Evolutionary conservation across 768 basidiomycete genomes (phyloP), one percentile per base, ranked within the genome.

Genomic region (Hygrophoropsis aurantiaca): DNA sequence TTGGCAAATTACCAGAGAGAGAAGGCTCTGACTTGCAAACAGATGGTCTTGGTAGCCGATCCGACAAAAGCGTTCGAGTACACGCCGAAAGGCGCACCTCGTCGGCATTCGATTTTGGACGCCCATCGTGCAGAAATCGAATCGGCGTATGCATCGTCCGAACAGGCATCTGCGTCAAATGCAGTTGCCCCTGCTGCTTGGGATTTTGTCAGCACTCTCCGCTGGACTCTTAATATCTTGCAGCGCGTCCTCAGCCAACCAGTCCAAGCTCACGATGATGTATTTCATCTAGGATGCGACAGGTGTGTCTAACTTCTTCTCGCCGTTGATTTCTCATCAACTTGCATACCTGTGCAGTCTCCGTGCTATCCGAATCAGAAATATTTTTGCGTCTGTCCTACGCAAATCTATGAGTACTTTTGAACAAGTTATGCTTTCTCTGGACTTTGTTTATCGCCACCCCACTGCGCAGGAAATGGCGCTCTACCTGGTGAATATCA

Each of bases 41-140:
- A 75, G 72, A 78, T 78, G 73, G 68, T 79, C 42, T 41, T 76
- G 4, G 60, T 75, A 23, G 54, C 69, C 1, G 61, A 59, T 3
- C 67, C 70, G 0, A 55, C 59, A 3, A 72, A 73, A 44, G 74
- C 76, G 1, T 75, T 79, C 47, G 56, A 52, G 5, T 69, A 68
- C 41, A 77, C 75, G 0, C 59, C 68, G 1, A 79, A 79, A 58
- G 65, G 63, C 25, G 72, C 71, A 0, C 53, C 69, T 1, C 59
- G 69, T 16, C 66, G 75, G 11, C 62, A 66, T 19, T 62, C 59
- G 11, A 64, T 73, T 19, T 51, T 76, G 24, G 56, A 58, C 10
- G 57, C 61, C 1, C 77, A 79, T 51, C 62, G 60, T 5, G 48
- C 55, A 0, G 78, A 79, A 49, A 76, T 77, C 45, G 57, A 72